These are phyloP conservation scores for Aureobasidium mangrovei DNA, from an alignment of 2,329 filamentous ascomycete genomes.

Conservation along the genomic window DNA sequence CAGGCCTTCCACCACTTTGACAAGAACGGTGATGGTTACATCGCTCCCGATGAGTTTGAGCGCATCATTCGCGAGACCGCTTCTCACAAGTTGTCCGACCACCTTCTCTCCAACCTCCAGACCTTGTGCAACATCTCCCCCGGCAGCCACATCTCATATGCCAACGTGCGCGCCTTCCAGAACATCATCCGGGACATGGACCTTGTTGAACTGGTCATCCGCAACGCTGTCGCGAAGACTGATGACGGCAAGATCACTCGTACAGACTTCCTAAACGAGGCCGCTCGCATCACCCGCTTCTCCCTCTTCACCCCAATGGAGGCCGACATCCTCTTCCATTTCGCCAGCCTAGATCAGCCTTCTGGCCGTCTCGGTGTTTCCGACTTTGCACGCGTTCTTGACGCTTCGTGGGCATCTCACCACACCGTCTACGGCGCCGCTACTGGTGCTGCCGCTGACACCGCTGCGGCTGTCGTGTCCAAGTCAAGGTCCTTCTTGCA, in stretches of 20 bases:
- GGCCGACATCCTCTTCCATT: constrained; percentile 97
- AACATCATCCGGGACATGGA: constrained; percentile 99
- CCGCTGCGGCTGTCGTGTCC: constrained; percentile 46
- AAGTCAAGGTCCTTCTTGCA: constrained; percentile 51
- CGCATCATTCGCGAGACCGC: constrained; percentile 91
- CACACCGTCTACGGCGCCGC: constrained; percentile 49
- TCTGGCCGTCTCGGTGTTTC: constrained; percentile 71
- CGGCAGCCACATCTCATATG: constrained; percentile 91
- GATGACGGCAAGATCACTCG: constrained; percentile 86
- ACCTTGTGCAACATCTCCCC: constrained; percentile 91
- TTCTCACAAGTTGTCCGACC: constrained; percentile 93
- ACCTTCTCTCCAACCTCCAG: constrained; percentile 80
- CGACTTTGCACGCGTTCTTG: constrained; percentile 92
- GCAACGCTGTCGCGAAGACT: constrained; percentile 76
- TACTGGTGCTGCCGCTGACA: constrained; percentile 32
- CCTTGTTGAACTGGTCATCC: constrained; percentile 84
- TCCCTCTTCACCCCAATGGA: constrained; percentile 98
- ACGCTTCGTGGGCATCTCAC: constrained; percentile 62
- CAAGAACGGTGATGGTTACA: constrained; percentile 85
- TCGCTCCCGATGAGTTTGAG: constrained; percentile 91
- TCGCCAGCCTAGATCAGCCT: constrained; percentile 83
- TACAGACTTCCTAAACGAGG: constrained; percentile 89
- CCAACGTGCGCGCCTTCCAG: constrained; percentile 94
- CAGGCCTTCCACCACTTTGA: constrained; percentile 93
- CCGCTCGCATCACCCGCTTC: constrained; percentile 82